phyloP scores from a whole-genome alignment of 2,329 filamentous ascomycete species.

The Akanthomyces muscarius region DNA sequence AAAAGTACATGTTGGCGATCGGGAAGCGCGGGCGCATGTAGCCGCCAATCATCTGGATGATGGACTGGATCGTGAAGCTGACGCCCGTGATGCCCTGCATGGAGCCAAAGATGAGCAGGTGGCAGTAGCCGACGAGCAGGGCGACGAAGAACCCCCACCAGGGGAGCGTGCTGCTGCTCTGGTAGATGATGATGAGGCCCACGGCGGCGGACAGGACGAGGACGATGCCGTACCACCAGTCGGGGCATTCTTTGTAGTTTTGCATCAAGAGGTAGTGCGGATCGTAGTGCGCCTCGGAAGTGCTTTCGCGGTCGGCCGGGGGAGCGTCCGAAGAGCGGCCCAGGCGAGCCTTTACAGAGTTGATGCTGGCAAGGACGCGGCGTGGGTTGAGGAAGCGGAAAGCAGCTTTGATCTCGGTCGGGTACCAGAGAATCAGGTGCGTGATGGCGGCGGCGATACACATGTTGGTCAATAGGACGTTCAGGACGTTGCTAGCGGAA shows the following conservation, averaged over 20 bases:
- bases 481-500: constrained; percentile 35
- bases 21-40: constrained; percentile 40
- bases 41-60: constrained; percentile 45
- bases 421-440: constrained; percentile 25
- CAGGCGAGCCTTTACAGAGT: not conserved
- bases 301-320: constrained; percentile 9
- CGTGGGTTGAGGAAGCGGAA: constrained; percentile 19
- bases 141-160: constrained; percentile 41
- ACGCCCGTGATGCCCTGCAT: constrained; percentile 37
- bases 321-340: not conserved
- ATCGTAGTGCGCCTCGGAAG: constrained; percentile 26
- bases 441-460: constrained; percentile 43
- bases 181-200: constrained; percentile 37
- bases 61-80: constrained; percentile 35
- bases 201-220: constrained; percentile 32
- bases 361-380: not conserved
- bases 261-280: constrained; percentile 41
- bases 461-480: constrained; percentile 42
- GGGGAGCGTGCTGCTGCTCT: constrained; percentile 23
- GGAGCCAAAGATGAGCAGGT: constrained; percentile 39
- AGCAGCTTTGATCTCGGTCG: constrained; percentile 22
- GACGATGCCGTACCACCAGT: constrained; percentile 39
- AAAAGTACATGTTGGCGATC: constrained; percentile 44
- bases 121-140: constrained; percentile 31
- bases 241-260: constrained; percentile 38